A percentile compares a stretch with the other conserved stretches of the same genome.
Conservation (phyloP, 2,329 filamentous ascomycete species). For the Microdochium nivale region DNA sequence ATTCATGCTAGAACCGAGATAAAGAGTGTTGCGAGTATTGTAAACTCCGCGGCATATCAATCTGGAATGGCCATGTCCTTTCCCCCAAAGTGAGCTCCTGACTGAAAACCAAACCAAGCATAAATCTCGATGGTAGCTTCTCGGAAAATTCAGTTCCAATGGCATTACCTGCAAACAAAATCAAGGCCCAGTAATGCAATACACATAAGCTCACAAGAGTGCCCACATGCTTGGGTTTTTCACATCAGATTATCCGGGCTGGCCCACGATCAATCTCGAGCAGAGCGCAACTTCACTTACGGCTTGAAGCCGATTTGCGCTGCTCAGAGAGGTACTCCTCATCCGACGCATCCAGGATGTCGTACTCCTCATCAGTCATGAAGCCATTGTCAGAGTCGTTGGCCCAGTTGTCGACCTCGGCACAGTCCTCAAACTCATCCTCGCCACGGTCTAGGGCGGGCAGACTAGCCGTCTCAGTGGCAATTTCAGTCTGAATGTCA, state of each 20-base stretch:
- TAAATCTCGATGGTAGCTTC: neutral
- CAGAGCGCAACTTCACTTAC: neutral
- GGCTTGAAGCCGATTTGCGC: constrained; percentile 23
- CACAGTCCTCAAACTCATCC: constrained; percentile 44
- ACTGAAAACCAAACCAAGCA: neutral
- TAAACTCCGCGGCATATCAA: neutral
- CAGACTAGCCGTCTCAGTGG: constrained; percentile 22
- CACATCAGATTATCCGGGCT: neutral
- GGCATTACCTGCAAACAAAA: neutral
- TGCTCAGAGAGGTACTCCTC: constrained; percentile 65
- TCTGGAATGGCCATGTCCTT: neutral
- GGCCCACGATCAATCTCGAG: too few species aligned
- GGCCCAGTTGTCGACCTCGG: constrained; percentile 51
- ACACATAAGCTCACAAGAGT: neutral
- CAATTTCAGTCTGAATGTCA: constrained; percentile 46
- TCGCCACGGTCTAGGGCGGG: constrained; percentile 25
- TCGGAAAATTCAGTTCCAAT: neutral
- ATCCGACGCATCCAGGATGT: constrained; percentile 90
- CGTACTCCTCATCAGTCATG: constrained; percentile 96
- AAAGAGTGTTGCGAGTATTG: neutral
- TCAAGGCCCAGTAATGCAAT: neutral
- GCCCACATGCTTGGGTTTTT: neutral
- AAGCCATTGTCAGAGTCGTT: constrained; percentile 65
- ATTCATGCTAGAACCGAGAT: neutral
- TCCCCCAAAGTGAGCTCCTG: neutral